Base-by-base conservation (phyloP, 169 alveolate genomes). In the Eimeria acervulina region DNA sequence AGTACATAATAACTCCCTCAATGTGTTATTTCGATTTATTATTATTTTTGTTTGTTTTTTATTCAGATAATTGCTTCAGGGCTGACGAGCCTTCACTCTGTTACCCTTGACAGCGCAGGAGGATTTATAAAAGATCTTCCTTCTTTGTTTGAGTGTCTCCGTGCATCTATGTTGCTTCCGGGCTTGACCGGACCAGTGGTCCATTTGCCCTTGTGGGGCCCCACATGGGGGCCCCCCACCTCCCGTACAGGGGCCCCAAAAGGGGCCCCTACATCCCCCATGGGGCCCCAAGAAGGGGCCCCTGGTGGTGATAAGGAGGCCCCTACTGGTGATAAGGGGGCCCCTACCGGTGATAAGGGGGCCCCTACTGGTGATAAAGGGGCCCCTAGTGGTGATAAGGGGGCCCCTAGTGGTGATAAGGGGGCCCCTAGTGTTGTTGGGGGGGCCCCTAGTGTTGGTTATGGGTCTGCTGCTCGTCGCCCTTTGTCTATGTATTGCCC, bases 91-190 rank as follows among this genome's bases (percentile, higher is more conserved):
- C 70, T 72, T 40, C 26, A 66, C 7, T 70, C 95, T 2, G 95
- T 95, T 12, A 63, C 76, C 21, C 89, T 95, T 21, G 95, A 88
- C 38, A 74, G 94, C 33, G 17, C 19, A 1, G 76, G 83, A 0
- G 97, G 97, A 26, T 72, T 76, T 42, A 26, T 95, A 17, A 33
- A 52, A 12, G 88, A 51, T 59, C 2, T 95, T 51, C 87, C 93
- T 42, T 63, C 90, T 26, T 42, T 95, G n/a, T 21, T 31, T n/a
- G 94, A 91, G 44, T 95, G 97, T 72, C 52, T 95, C 44, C 93
- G 97, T 13, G 97, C 97, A 10, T 95, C 97, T 12, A 95, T 95
- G 97, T 74, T 95, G 70, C 33, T 95, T 59, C 97, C 97, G 15
- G 97, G 97, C 83, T 21, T 95, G 17, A 95, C 94, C 5, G 97